Evolutionary conservation across 2,329 filamentous ascomycete species (phyloP).

Genomic region (Alternaria triticimaculans): DNA sequence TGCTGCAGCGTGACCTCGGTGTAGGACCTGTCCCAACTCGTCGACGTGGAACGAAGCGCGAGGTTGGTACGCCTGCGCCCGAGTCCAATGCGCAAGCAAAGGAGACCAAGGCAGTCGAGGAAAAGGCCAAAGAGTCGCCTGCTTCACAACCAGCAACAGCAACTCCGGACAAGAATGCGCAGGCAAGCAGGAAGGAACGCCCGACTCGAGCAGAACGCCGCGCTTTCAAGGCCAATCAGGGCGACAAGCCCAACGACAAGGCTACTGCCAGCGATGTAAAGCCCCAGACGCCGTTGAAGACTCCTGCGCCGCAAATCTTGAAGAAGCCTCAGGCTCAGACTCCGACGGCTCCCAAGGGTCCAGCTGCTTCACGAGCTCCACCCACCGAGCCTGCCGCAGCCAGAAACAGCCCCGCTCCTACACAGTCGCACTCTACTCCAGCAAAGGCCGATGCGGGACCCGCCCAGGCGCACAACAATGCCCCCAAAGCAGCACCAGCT

Average conservation of each 20-base stretch:
- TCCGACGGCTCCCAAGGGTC: conserved; percentile 38
- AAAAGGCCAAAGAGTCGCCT: conserved; percentile 38
- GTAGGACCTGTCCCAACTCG: conserved; percentile 55
- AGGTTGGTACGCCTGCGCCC: conserved; percentile 30
- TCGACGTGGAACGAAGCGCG: conserved; percentile 49
- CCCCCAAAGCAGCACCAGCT: conserved; percentile 19
- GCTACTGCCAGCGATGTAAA: conserved; percentile 29
- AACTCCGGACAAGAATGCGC: conserved; percentile 34
- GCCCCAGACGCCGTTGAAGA: conserved; percentile 32
- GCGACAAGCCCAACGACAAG: conserved; percentile 44
- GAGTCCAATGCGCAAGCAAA: conserved; percentile 33
- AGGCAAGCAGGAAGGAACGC: conserved; percentile 48
- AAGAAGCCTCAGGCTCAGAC: conserved; percentile 47
- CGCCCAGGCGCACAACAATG: conserved; percentile 5
- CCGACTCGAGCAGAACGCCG: conserved; percentile 49
- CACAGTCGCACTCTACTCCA: conserved; percentile 23
- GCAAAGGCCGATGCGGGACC: conserved; percentile 22
- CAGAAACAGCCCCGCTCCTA: conserved; percentile 21
- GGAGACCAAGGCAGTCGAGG: conserved; percentile 32
- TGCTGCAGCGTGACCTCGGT: conserved; percentile 68
- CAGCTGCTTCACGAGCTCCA: conserved; percentile 35
- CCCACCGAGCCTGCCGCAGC: conserved; percentile 39
- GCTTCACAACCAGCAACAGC: conserved; percentile 18
- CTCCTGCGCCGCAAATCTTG: conserved; percentile 45
- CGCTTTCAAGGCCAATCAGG: conserved; percentile 45